Conservation (phyloP, 257 asterid species). For the Nicotiana tomentosiformis region DNA sequence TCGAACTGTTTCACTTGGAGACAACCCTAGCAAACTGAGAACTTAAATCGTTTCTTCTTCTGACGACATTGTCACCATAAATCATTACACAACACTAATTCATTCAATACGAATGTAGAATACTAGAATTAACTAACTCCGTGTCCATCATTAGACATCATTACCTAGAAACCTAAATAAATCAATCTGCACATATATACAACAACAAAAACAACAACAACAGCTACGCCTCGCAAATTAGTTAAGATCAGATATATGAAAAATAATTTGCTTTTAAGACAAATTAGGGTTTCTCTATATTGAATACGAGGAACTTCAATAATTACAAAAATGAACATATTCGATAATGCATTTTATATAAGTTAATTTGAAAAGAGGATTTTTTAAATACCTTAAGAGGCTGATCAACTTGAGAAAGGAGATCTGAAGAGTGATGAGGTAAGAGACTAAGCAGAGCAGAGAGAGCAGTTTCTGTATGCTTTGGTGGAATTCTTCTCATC, state of each 20-base stretch:
- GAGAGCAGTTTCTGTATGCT: constrained; percentile 75
- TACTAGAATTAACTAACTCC: neutral
- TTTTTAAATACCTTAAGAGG: constrained; percentile 69
- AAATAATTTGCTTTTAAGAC: neutral
- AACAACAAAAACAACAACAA: neutral
- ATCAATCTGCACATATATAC: neutral
- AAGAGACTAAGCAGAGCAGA: constrained; percentile 85
- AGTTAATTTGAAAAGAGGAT: neutral
- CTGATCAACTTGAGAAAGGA: constrained; percentile 94
- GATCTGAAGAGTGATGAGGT: constrained; percentile 93
- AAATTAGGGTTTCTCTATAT: neutral
- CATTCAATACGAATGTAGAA: neutral
- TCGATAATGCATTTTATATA: neutral
- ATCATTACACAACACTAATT: constrained; percentile 1
- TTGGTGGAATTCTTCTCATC: constrained; percentile 96
- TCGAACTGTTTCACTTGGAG: neutral
- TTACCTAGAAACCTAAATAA: neutral
- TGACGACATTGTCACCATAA: neutral
- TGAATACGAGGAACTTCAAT: neutral
- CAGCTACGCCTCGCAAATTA: neutral
- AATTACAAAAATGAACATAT: neutral
- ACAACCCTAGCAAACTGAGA: constrained; percentile 2
- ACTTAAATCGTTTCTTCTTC: neutral
- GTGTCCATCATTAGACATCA: neutral
- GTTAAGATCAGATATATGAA: neutral